Conservation (phyloP, 768 basidiomycete species). For the Russula griseocarnosa region DNA sequence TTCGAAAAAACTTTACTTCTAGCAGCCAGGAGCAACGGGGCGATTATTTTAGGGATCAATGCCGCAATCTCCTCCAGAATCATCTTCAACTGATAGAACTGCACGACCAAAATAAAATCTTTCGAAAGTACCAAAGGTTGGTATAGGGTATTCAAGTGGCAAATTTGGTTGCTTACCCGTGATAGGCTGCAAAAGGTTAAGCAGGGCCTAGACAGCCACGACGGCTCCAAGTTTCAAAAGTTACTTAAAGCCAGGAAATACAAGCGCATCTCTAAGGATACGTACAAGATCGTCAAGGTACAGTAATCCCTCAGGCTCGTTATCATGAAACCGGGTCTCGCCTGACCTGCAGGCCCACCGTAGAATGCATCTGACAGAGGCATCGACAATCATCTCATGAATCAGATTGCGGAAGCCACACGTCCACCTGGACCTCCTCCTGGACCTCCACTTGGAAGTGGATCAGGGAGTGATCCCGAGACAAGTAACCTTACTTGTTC, state of each 20-base stretch:
- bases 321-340: neutral
- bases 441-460: too few relatives aligned
- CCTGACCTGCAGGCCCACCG: neutral
- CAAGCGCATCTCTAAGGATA: neutral
- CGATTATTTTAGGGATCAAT: neutral
- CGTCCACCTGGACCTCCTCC: too few relatives aligned
- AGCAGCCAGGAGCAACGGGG: neutral
- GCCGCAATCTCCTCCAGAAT: neutral
- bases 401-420: neutral
- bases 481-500: neutral
- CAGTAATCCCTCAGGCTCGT: neutral
- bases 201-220: neutral
- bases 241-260: neutral
- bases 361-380: constrained; percentile 1
- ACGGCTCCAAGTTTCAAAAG: neutral
- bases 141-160: accelerated
- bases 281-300: neutral
- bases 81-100: neutral
- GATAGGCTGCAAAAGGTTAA: neutral
- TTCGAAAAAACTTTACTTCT: neutral
- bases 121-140: too few relatives aligned
- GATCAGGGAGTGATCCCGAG: too few relatives aligned
- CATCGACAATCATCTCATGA: neutral
- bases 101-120: too few relatives aligned
- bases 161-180: neutral